phyloP scores from a whole-genome alignment of 768 basidiomycete genomes.

The Amanita polypyramis region DNA sequence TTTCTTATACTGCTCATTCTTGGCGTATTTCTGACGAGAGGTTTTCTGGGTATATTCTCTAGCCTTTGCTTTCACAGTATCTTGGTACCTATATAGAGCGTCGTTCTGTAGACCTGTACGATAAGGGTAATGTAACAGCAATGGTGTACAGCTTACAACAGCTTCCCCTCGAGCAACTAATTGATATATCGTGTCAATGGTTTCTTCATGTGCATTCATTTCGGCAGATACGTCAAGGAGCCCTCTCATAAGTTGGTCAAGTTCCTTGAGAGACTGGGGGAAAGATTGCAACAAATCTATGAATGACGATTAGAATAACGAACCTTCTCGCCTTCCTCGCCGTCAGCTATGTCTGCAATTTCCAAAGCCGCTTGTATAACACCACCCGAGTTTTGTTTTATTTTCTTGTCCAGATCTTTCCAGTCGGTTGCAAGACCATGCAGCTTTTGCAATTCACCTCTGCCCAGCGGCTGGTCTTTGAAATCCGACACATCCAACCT shows the following conservation, averaged over 20 bases:
- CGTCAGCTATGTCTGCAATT: conserved; percentile 53
- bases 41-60: conserved; percentile 50
- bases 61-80: conserved; percentile 28
- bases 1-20: conserved; percentile 41
- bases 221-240: conserved; percentile 58
- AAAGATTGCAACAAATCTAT: background rate
- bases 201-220: conserved; percentile 44
- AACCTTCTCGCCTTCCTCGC: conserved; percentile 42
- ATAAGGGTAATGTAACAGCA: background rate
- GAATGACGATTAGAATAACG: conserved; percentile 8
- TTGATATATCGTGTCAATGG: conserved; percentile 48
- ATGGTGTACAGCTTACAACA: conserved; percentile 36
- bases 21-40: conserved; percentile 70
- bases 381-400: conserved; percentile 34
- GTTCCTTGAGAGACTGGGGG: conserved; percentile 39
- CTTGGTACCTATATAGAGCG: conserved; percentile 39
- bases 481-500: conserved; percentile 54
- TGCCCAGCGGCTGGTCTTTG: conserved; percentile 54
- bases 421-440: conserved; percentile 54
- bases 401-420: conserved; percentile 39
- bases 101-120: conserved; percentile 29
- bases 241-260: conserved; percentile 60
- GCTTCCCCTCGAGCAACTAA: conserved; percentile 40
- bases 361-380: conserved; percentile 43
- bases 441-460: conserved; percentile 39